Conservation (phyloP, 108 stramenopile genomes). For the Bacterosira constricta region DNA sequence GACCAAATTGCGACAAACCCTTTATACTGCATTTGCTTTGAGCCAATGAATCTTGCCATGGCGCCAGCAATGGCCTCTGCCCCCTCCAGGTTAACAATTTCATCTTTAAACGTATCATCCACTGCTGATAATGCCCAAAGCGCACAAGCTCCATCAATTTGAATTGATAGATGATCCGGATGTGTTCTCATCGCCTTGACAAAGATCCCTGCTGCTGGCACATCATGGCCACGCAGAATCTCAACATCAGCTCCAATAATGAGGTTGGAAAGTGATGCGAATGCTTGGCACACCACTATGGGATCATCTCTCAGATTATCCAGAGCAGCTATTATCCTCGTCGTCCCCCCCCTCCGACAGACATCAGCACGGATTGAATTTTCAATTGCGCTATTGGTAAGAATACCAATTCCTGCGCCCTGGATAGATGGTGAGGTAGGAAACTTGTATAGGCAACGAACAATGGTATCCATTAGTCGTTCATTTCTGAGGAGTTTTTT, state of each 20-base stretch:
- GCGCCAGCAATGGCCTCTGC: conserved; percentile 2
- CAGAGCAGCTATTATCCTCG: conserved; percentile 24
- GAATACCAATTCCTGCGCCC: conserved; percentile 17
- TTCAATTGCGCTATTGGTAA: conserved; percentile 23
- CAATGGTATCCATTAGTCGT: conserved; percentile 18
- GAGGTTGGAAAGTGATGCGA: conserved; percentile 34
- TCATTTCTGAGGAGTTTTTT: conserved; percentile 12
- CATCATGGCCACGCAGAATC: conserved; percentile 6
- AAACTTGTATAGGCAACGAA: conserved; percentile 32
- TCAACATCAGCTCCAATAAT: conserved; percentile 34
- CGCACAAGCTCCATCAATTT: not conserved
- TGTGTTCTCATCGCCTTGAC: not conserved
- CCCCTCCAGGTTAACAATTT: not conserved
- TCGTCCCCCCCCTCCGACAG: conserved; percentile 23
- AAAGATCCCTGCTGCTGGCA: not conserved
- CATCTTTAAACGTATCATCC: conserved; percentile 5
- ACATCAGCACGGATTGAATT: conserved; percentile 23
- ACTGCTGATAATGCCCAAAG: not conserved
- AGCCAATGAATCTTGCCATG: conserved; percentile 7
- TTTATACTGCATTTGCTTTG: not conserved
- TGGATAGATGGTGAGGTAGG: conserved; percentile 11
- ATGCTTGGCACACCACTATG: conserved; percentile 25
- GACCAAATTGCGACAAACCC: conserved; percentile 29
- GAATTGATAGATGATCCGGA: conserved; percentile 5
- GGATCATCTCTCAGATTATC: conserved; percentile 22